Evolutionary conservation across 306 rosid species (phyloP), one percentile per base, ranked within the genome.

Genomic region (Betula pendula): DNA sequence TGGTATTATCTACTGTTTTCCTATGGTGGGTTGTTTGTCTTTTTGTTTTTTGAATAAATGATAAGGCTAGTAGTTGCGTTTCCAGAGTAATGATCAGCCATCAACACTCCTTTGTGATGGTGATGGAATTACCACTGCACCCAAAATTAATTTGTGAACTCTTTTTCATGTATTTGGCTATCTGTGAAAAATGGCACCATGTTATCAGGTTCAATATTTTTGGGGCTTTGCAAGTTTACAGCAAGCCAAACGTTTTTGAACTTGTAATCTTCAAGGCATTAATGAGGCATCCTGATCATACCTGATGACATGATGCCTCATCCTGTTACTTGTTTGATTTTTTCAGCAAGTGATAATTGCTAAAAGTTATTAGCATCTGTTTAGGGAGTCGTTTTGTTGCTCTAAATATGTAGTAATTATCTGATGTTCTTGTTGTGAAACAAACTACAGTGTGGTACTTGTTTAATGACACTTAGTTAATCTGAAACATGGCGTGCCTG

Each of bases 291-390:
- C 70, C 45, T 65, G 27, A 38, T 65, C 22, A 35, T 35, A 25
- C n/a, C 68, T 24, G 22, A 15, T 33, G 68, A 27, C 19, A 11
- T 71, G 68, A 40, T 71, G 68, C 56, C 68, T 50, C 22, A 43
- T 52, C 14, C 9, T 62, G 25, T 69, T 56, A 42, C 71, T 43
- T 76, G 80, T 71, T 25, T 75, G 52, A 44, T 17, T 72, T 51
- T 35, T 51, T 50, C 51, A 24, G 20, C 16, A 14, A 63, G 70
- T 35, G 72, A 35, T 50, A 14, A 27, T 52, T 22, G 25, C 15
- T 2, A 31, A 31, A 6, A 35, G 10, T 8, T 25, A 12, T 65
- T 65, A 8, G 47, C 24, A 17, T 65, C 43, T 5, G 31, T 16
- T 31, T 62, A 29, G 40, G 68, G 40, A 60, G 42, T 60, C 25